Evolutionary conservation across 768 basidiomycete genomes (phyloP).

Genomic region (Steccherinum ochraceum): DNA sequence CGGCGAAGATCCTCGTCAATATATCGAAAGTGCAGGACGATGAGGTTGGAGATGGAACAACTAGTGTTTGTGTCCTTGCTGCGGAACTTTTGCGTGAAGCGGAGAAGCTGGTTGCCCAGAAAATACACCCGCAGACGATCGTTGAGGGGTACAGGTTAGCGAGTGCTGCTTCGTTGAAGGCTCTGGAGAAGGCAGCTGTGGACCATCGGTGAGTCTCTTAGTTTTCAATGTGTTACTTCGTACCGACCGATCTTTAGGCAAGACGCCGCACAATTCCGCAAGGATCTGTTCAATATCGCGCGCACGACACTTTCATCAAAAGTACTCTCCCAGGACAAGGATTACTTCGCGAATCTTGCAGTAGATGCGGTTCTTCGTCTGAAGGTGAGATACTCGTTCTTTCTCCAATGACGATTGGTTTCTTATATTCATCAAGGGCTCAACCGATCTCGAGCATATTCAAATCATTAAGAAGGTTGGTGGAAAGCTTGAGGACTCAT

Average conservation of each 20-base stretch:
- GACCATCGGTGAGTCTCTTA: conserved; percentile 70
- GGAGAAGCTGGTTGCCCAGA: conserved; percentile 86
- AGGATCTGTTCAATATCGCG: conserved; percentile 95
- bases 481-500: conserved; percentile 96
- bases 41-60: conserved; percentile 96
- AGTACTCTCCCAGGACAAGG: conserved; percentile 93
- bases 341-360: conserved; percentile 96
- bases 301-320: conserved; percentile 94
- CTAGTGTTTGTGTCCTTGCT: conserved; percentile 86
- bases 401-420: not conserved
- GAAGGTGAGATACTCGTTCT: conserved; percentile 42
- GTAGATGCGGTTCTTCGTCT: conserved; percentile 93
- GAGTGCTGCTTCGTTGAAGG: conserved; percentile 73
- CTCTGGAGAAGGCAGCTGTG: conserved; percentile 74
- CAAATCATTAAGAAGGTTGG: conserved; percentile 99
- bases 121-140: conserved; percentile 97
- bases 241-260: not conserved
- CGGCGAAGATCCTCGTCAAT: conserved; percentile 98
- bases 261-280: conserved; percentile 69
- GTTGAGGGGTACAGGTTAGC: conserved; percentile 96
- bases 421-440: conserved; percentile 50
- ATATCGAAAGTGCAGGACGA: conserved; percentile 99
- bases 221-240: not conserved
- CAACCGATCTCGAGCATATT: conserved; percentile 94
- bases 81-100: conserved; percentile 91